Conservation (phyloP, 495 filamentous ascomycete species). For the Pseudevernia furfuracea region DNA sequence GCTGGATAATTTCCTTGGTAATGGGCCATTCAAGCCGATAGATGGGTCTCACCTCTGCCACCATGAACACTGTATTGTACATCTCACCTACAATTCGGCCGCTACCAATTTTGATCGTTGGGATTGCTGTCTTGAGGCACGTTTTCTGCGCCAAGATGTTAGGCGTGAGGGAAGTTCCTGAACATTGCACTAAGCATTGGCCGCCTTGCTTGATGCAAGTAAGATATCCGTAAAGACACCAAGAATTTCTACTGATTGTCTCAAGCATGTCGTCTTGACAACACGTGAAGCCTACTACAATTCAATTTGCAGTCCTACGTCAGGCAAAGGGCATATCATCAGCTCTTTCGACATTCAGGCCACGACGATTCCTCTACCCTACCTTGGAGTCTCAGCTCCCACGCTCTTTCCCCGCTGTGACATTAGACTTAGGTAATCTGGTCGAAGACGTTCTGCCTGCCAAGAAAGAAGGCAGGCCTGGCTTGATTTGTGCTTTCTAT, state of each 20-base stretch:
- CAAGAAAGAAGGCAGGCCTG: neutral
- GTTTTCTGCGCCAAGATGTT: conserved; percentile 2
- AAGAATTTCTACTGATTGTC: no score
- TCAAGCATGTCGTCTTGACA: neutral
- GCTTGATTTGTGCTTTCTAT: neutral
- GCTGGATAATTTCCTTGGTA: conserved; percentile 3
- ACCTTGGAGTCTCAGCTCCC: neutral
- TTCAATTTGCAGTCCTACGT: neutral
- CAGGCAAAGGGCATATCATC: neutral
- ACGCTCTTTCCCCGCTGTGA: neutral
- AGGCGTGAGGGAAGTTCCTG: neutral
- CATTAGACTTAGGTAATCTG: neutral
- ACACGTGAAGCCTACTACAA: neutral
- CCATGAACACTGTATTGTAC: conserved; percentile 10
- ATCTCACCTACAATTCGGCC: neutral
- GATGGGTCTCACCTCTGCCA: conserved; percentile 4
- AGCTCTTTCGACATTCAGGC: neutral
- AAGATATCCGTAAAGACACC: no score
- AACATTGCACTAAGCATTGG: neutral
- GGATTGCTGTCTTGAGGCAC: neutral
- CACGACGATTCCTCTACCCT: neutral
- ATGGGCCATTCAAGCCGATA: neutral
- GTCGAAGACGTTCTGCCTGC: neutral
- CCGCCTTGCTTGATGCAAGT: neutral
- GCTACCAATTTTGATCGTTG: neutral